Evolutionary conservation across 164 flowering plant species (phyloP).

Genomic region (Nelumbo lutea): DNA sequence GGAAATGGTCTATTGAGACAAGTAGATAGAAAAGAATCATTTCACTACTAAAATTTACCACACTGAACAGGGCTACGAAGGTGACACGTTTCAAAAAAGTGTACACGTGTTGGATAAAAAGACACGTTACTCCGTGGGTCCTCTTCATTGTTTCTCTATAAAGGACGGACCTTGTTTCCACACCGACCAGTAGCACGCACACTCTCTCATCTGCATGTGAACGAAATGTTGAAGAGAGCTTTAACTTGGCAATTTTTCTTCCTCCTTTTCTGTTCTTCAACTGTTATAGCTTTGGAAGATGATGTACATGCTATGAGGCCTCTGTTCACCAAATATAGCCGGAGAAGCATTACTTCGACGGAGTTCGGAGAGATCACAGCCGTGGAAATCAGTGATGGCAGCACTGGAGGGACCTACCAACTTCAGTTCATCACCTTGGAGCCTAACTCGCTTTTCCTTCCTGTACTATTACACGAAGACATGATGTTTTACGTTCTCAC

Average conservation of each 20-base stretch:
- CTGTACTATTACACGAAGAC: constrained; percentile 66
- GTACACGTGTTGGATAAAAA: no score
- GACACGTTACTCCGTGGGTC: no score
- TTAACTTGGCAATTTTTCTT: no score
- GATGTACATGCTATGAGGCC: constrained; percentile 5
- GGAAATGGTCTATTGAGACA: no score
- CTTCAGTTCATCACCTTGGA: constrained; percentile 80
- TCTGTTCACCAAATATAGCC: constrained; percentile 36
- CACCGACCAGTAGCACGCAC: no score
- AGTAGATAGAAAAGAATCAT: no score
- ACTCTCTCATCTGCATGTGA: no score
- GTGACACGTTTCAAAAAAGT: no score
- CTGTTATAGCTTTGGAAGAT: neutral
- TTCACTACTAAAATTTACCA: no score
- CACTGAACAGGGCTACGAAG: no score
- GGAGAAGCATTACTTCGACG: constrained; percentile 38
- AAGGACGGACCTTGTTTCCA: no score
- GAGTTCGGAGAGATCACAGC: constrained; percentile 63
- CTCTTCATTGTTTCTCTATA: no score
- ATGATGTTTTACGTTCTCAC: constrained; percentile 78
- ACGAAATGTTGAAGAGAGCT: neutral
- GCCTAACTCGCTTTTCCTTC: constrained; percentile 79
- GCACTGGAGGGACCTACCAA: constrained; percentile 35
- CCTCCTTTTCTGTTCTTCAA: neutral
- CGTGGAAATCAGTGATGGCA: constrained; percentile 40